These are phyloP conservation scores for Populus nigra DNA, from an alignment of 345 rosid species.

Conservation along the genomic window DNA sequence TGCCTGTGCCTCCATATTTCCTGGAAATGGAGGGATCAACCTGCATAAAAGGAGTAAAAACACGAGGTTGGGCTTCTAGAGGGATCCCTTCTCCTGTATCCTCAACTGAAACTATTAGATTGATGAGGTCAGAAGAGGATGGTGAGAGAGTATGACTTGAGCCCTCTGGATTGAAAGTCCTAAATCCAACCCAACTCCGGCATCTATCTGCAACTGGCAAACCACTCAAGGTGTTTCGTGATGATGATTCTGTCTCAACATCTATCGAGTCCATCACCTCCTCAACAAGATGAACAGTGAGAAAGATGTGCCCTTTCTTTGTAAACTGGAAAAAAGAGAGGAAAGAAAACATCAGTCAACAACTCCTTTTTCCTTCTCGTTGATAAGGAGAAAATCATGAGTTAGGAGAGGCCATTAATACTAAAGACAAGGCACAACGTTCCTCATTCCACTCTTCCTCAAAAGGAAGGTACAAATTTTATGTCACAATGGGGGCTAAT, in stretches of 20 bases:
- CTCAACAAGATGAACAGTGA: conserved; percentile 78
- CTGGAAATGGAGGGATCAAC: conserved; percentile 88
- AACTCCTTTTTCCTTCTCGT: background rate
- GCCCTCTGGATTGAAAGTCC: conserved; percentile 50
- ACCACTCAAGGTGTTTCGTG: conserved; percentile 72
- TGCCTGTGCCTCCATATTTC: conserved; percentile 91
- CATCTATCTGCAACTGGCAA: conserved; percentile 72
- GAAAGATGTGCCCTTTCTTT: conserved; percentile 83
- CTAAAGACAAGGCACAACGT: background rate
- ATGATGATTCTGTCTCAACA: conserved; percentile 49
- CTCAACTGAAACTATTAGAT: conserved; percentile 83
- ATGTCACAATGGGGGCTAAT: background rate
- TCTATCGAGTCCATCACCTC: conserved; percentile 56
- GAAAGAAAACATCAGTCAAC: background rate
- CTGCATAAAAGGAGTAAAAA: conserved; percentile 94
- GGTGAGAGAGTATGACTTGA: conserved; percentile 23
- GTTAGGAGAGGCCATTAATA: too few relatives aligned
- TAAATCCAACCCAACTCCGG: conserved; percentile 70
- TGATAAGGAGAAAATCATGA: background rate
- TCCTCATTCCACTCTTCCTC: background rate
- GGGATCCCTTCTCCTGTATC: conserved; percentile 97
- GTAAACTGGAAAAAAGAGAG: conserved; percentile 57
- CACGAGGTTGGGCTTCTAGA: conserved; percentile 73
- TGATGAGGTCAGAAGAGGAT: conserved; percentile 45
- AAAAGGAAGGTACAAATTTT: background rate